Conservation (phyloP, 2,329 filamentous ascomycete genomes). For the Penicillium sp. region DNA sequence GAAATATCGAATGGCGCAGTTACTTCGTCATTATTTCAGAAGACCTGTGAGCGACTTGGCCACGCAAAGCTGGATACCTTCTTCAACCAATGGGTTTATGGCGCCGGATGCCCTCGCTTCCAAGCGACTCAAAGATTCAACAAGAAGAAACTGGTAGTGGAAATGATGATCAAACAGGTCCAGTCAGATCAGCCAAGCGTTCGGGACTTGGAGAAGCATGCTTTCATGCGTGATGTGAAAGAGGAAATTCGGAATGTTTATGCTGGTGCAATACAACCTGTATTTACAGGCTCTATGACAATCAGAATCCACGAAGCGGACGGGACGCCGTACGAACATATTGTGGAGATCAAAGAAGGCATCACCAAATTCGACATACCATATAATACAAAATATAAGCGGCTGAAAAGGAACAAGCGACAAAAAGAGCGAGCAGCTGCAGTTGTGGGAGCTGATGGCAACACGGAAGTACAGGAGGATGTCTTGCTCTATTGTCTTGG, state of each 20-base stretch:
- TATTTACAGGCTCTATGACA: conserved; percentile 96
- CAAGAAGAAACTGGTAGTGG: conserved; percentile 94
- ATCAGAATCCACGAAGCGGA: conserved; percentile 98
- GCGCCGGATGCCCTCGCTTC: conserved; percentile 87
- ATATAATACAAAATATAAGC: conserved; percentile 99
- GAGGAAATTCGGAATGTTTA: conserved; percentile 75
- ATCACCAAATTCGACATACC: conserved; percentile 89
- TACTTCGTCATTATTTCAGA: conserved; percentile 77
- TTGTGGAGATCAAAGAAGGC: conserved; percentile 90
- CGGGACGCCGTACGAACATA: conserved; percentile 97
- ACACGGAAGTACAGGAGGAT: conserved; percentile 73
- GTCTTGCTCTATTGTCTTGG: conserved; percentile 89
- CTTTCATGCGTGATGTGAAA: conserved; percentile 84
- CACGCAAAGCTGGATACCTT: conserved; percentile 87
- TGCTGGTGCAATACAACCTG: conserved; percentile 71
- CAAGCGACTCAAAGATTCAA: conserved; percentile 89
- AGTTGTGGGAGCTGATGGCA: conserved; percentile 65
- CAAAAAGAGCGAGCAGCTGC: conserved; percentile 77
- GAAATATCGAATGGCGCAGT: conserved; percentile 73
- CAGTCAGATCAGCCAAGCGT: conserved; percentile 63
- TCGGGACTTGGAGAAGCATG: conserved; percentile 68
- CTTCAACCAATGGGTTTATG: conserved; percentile 90
- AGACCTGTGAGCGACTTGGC: conserved; percentile 83
- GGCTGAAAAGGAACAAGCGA: conserved; percentile 83
- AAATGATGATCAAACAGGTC: conserved; percentile 84